Evolutionary conservation across 768 basidiomycete genomes (phyloP), one percentile per base, ranked within the genome.

Genomic region (Chalciporus chontae): DNA sequence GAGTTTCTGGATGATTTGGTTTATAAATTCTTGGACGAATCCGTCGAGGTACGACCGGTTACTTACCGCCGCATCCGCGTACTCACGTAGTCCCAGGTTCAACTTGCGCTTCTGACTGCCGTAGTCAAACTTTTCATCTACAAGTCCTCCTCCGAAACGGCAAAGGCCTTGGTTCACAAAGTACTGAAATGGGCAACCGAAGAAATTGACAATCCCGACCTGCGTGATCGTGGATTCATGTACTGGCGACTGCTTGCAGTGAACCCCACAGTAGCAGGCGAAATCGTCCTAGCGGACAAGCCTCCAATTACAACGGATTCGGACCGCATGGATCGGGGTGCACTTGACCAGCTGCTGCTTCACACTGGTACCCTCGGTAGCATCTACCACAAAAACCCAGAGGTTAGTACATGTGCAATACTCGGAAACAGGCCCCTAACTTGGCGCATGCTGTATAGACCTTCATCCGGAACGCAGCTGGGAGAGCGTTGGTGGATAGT

Each of bases 231-330:
- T 53, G 96, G 96, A 3, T 98, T 94, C 74, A 98, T 99, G 89
- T 99, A 98, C 71, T 99, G 96, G 96, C 84, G 96, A 34, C 78
- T 99, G 71, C 79, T 98, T 40, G 94, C 95, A 8, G 86, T 93
- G 60, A 93, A 96, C 64, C 93, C 94, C 2, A 72, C 84, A 8
- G 85, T 86, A 0, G 94, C 96, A 7, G 81, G 85, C 34, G 87
- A 92, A 56, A 87, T 98, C 54, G 94, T 98, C 31, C 76, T 98
- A 17, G 78, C 90, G 14, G 91, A 94, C 58, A 96, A 96, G 61
- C 96, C 96, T 26, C 77, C 93, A 3, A 98, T 99, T 56, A 94
- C 93, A n/a, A 98, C 92, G 3, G 95, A 98, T 66, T 91, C 94
- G 4, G 96, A 99, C 62, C 76, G 92, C 47, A 96, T 99, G 92